Base-by-base conservation (phyloP, 1,284 basidiomycete genomes). In the Meripilus lineatus region DNA sequence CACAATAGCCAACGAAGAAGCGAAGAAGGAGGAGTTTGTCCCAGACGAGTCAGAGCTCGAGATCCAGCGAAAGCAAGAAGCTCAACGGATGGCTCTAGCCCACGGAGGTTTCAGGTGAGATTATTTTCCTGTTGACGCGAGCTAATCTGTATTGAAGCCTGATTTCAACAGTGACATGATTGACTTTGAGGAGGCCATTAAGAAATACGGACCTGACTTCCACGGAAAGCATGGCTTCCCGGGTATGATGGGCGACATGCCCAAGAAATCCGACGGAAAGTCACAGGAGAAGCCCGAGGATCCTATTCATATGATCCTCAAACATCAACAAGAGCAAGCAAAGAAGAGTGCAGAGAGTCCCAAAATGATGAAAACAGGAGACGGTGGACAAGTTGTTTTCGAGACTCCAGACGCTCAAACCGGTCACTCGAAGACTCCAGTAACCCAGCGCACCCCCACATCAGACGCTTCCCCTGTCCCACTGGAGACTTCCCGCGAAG, bases 111-210 rank as follows among this genome's bases (percentile, higher is more conserved):
- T 68, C 54, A 55, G 18, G 43, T 45, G 17, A 45, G 37, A 20
- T 39, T n/a, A 24, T 10, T 30, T 10, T n/a, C 20, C n/a, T 15
- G 22, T 44, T 14, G 6, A 11, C 11, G 10, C n/a, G 20, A 26
- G 17, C 5, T 39, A 21, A 28, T 10, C 7, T 22, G 21, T 18
- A 25, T 36, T 26, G 20, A 22, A 25, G 4, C 5, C 26, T 40
- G 43, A 39, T 25, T 35, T 21, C 26, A 6, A 10, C 28, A 45
- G 64, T 13, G 65, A 73, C 48, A 51, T 77, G 32, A 69, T 75
- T 56, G 75, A 75, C 59, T 77, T 77, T 47, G 74, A 77, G 58
- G 65, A 70, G 46, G 73, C 72, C 1, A 52, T 76, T 21, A 63
- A 69, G 57, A 62, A 67, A 15, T 58, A 65, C 30, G 73, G 69